Base-by-base conservation (phyloP, 169 alveolate genomes). In the Cryptosporidium canis region DNA sequence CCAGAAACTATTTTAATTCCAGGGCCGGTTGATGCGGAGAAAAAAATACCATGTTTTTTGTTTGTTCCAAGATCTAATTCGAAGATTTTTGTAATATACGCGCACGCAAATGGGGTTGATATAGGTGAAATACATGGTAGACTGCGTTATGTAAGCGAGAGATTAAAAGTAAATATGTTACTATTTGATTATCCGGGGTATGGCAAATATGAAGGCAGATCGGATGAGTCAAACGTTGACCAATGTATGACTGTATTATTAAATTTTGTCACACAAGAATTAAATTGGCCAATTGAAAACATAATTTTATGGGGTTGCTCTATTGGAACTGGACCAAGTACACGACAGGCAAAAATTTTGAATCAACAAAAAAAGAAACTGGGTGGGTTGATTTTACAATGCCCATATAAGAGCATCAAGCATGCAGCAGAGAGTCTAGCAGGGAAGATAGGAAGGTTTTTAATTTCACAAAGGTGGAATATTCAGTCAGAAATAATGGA, bases 71-170 rank as follows among this genome's bases (percentile, higher is more conserved):
- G 37, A 43, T 41, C 35, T 37, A 70, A 48, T 55, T 56, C 90
- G 16, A 70, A 83, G 31, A 65, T 58, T 5, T 68, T 91, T 21
- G 47, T 91, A 31, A 72, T 91, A 16, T 90, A 91, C 51, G 94
- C 94, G 6, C 94, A 91, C 37, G 94, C 92, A 14, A 92, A 92
- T 51, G 94, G 94, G 27, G 90, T 87, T 67, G 94, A 92, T 63
- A 51, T 92, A 14, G 92, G 92, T 3, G 94, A 91, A 44, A 51
- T 90, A 41, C 63, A 83, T 43, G 77, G 72, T 33, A 82, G 91
- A 63, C 56, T 85, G 41, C 65, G 55, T 31, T 66, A 82, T 41
- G 33, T 71, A 24, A 58, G 90, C 29, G 77, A 70, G 39, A 83
- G 84, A 51, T 66, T 90, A 16, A 83, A 61, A 18, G 90, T 85